Evolutionary conservation across 225 moss, liverwort and hornwort genomes (phyloP).

Genomic region (Rhytidiadelphus loreus): DNA sequence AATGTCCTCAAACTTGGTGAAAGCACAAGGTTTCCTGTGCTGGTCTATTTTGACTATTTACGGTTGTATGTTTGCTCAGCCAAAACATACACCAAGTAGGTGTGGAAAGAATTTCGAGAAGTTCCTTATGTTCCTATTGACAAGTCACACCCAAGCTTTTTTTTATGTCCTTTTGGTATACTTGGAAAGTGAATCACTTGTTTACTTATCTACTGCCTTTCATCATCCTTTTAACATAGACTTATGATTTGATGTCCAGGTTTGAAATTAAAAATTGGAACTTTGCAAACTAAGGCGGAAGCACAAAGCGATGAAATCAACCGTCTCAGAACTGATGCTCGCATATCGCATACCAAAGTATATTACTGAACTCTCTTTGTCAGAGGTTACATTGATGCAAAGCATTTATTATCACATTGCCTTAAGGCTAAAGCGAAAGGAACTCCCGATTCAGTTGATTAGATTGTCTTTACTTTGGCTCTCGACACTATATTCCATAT

Average conservation of each 20-base stretch:
- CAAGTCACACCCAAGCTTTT: background rate
- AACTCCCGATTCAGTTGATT: background rate
- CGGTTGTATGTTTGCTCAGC: background rate
- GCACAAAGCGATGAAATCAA: slow-evolving; percentile 78
- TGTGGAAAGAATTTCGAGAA: background rate
- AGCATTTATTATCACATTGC: background rate
- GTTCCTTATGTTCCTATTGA: background rate
- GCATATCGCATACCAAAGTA: slow-evolving; percentile 80
- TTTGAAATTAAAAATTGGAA: slow-evolving; percentile 60
- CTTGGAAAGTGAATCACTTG: background rate
- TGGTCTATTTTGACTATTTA: background rate
- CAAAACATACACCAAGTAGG: background rate
- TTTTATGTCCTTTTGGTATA: background rate
- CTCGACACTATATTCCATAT: background rate
- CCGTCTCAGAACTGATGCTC: slow-evolving; percentile 66
- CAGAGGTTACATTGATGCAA: background rate
- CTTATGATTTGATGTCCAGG: slow-evolving; percentile 16
- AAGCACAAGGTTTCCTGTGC: background rate
- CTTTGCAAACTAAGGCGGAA: slow-evolving; percentile 64
- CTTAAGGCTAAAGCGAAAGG: background rate
- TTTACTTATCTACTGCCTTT: background rate
- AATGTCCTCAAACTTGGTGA: background rate
- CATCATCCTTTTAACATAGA: background rate
- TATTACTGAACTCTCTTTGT: background rate
- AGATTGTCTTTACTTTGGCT: background rate